Base-by-base conservation (phyloP, 2,329 filamentous ascomycete genomes). In the Lecanicillium sp. region DNA sequence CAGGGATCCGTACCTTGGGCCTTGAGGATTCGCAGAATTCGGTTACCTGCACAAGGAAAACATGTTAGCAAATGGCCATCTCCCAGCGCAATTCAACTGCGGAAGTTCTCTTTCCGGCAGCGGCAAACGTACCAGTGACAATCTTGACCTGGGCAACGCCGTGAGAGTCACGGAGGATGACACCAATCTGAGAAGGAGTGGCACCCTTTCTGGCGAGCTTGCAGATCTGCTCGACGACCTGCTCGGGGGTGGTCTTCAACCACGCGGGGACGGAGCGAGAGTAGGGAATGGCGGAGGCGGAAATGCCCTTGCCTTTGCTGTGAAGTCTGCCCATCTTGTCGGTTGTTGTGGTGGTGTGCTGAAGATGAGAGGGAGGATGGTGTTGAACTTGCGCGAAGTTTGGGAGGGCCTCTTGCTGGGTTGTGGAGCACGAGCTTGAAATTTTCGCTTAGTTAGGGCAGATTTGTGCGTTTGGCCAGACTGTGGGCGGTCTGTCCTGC, bases 291-390 rank as follows among this genome's bases (percentile, higher is more conserved):
- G 92, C 87, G 49, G 87, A 95, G 73, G 86, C 72, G 55, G 87
- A 88, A 73, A 98, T 98, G 71, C 92, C 94, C 86, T 96, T 96
- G 76, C 92, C 90, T 63, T 95, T 95, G 80, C 78, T 85, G 83
- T 98, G 94, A 83, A 96, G 83, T 78, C 90, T 83, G 83, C 89
- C 87, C 87, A 94, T 94, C 55, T 70, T 85, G 69, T 60, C 66
- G 63, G 63, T 55, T 34, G 43, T 59, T 58, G 57, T 59, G 51
- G 55, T 56, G 57, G 50, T 51, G 61, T 55, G 52, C 51, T 56
- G 50, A 43, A 51, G 53, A 49, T 50, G 47, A 48, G 42, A 45
- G 47, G 43, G 51, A 25, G 11, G 22, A 7, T 55, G 48, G 47
- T 51, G 46, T 47, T 46, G 45, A 51, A 48, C 48, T 52, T 52